A percentile compares a stretch with the other conserved stretches of the same genome.
phyloP scores from a whole-genome alignment of 2,329 filamentous ascomycete genomes.

The Aspergillus sp. region DNA sequence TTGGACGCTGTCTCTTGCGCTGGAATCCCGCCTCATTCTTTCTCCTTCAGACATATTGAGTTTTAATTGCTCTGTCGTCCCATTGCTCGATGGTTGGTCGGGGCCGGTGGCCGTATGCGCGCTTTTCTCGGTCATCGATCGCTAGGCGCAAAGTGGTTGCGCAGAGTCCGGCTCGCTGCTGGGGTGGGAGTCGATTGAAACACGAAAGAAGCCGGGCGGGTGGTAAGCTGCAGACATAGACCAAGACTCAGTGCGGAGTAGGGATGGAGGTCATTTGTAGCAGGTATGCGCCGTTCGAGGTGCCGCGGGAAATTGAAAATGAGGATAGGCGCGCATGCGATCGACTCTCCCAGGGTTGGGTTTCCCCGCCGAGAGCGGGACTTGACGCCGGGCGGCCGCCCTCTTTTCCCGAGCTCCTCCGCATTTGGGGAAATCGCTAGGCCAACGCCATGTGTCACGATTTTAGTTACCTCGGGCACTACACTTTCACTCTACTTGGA shows the following conservation, averaged over 20 bases:
- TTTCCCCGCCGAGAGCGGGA: constrained; percentile 21
- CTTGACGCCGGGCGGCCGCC: constrained; percentile 11
- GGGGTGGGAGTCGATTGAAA: constrained; percentile 14
- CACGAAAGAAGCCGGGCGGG: constrained; percentile 20
- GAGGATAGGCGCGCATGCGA: constrained; percentile 17
- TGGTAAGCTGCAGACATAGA: constrained; percentile 31
- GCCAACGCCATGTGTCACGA: background rate
- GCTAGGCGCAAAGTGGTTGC: constrained; percentile 24
- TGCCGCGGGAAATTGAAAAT: background rate
- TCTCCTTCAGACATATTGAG: constrained; percentile 19
- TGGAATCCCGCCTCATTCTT: constrained; percentile 28
- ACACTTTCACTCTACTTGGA: too few relatives aligned
- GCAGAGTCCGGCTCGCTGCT: constrained; percentile 20
- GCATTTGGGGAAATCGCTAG: constrained; percentile 13
- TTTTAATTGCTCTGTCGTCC: constrained; percentile 22
- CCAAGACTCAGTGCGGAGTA: background rate
- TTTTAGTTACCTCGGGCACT: background rate
- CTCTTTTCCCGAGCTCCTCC: constrained; percentile 23
- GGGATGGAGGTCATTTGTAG: constrained; percentile 4
- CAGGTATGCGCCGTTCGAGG: constrained; percentile 9
- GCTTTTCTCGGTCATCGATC: constrained; percentile 33
- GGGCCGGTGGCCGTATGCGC: constrained; percentile 24
- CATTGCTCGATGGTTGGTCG: constrained; percentile 31
- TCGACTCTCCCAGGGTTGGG: constrained; percentile 9
- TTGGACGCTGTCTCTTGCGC: constrained; percentile 27